Percentiles rank a stretch among this genome's conserved stretches.
phyloP scores from a whole-genome alignment of 73 alveolate genomes.

The Paraurostyla sp. region DNA sequence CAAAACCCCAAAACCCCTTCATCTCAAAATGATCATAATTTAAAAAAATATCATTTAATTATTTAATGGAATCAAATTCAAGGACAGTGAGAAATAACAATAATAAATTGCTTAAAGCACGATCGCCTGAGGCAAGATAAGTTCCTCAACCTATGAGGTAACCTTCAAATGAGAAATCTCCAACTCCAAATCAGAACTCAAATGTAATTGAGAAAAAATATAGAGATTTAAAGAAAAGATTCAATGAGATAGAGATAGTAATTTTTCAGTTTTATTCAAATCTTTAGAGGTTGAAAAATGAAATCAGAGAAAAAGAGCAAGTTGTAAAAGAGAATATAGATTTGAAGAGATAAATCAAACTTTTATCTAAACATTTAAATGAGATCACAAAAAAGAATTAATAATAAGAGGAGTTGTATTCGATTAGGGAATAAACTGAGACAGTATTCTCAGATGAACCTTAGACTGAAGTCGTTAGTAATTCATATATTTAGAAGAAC shows the following conservation, averaged over 20 bases:
- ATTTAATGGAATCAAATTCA: neutral
- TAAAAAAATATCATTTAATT: neutral
- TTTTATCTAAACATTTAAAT: too few relatives aligned
- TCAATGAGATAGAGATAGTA: neutral
- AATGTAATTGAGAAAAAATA: neutral
- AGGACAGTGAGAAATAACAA: neutral
- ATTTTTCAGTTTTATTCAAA: too few relatives aligned
- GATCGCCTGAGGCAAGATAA: neutral
- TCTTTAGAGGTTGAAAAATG: neutral
- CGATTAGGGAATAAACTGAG: neutral
- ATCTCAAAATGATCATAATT: neutral
- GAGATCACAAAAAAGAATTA: too few relatives aligned
- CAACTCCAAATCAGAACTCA: neutral
- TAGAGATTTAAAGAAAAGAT: neutral
- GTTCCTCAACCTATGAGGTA: neutral
- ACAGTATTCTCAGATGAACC: slow-evolving; percentile 38
- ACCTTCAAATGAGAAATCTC: neutral
- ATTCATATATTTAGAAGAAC: neutral
- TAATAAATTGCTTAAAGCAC: neutral
- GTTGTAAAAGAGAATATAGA: neutral
- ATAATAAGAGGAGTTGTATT: neutral
- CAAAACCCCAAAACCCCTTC: slow-evolving; percentile 25
- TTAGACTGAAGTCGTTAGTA: neutral
- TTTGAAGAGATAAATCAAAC: too few relatives aligned
- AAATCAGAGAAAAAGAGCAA: neutral